Evolutionary conservation across 2,329 filamentous ascomycete species (phyloP), one percentile per base, ranked within the genome.

Genomic region (Trichoderma sp.): DNA sequence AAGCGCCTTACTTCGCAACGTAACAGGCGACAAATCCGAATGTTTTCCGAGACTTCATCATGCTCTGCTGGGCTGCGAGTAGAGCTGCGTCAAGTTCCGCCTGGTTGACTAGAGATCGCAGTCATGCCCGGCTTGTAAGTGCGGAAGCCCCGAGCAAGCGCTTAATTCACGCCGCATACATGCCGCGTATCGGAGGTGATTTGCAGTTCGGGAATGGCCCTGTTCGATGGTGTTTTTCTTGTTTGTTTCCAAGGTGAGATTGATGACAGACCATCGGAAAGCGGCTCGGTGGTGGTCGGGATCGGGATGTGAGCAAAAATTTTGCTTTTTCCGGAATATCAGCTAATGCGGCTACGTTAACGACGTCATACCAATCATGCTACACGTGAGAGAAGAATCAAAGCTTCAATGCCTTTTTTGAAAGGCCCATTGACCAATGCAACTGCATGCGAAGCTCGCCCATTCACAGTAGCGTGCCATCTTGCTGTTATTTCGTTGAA

Each of bases 251-350:
- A 56, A 39, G n/a, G 21, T 11, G 54, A 59, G 39, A 8, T 51
- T 28, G 60, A 64, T 55, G 60, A 55, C 49, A 55, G 30, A 34
- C 11, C 3, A 8, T 34, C 49, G 30, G 49, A 26, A 21, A 24
- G 60, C 49, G 60, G 60, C 60, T 66, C 64, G 54, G 64, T 58
- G 64, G 13, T 59, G 51, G 54, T 58, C 39, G 54, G 64, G 39
- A 66, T 58, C 39, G 54, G 64, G 39, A 66, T 66, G 54, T 66
- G 54, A n/a, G 4, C 51, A 65, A 2, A 24, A 32, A 13, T 14
- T 49, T 49, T 46, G 24, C 26, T 30, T 30, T 28, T 24, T 51
- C 64, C 54, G 54, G 37, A 21, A 26, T 18, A 59, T 66, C 64
- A 59, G 64, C 64, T n/a, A 66, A 59, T 18, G 6, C 14, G 7